Conservation (phyloP, 352 stramenopile genomes). For the Pythium aphanidermatum region DNA sequence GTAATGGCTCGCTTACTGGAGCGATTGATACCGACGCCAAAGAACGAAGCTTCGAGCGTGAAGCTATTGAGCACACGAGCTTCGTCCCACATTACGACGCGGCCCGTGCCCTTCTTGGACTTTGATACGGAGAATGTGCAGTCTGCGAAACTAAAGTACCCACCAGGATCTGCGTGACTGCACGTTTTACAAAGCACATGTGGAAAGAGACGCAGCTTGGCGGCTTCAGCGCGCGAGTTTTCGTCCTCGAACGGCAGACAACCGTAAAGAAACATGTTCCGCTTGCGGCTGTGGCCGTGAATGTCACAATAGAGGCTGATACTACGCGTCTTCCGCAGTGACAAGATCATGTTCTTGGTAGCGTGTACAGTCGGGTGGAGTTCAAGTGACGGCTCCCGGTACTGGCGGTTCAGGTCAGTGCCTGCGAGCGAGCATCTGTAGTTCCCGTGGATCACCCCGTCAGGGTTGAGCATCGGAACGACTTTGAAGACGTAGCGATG, state of each 20-base stretch:
- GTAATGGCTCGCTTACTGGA: not conserved
- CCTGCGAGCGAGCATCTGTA: constrained; percentile 84
- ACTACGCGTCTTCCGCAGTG: constrained; percentile 30
- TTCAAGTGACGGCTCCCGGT: constrained; percentile 37
- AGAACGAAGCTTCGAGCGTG: constrained; percentile 77
- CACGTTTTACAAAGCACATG: constrained; percentile 62
- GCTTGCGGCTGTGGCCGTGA: constrained; percentile 85
- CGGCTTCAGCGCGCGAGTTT: constrained; percentile 35
- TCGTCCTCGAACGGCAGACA: constrained; percentile 40
- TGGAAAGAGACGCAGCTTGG: constrained; percentile 56
- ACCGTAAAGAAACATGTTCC: constrained; percentile 88
- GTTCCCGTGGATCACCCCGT: constrained; percentile 91
- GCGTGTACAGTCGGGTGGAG: constrained; percentile 73
- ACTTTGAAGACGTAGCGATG: constrained; percentile 87
- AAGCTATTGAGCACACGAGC: constrained; percentile 67
- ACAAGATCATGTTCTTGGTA: constrained; percentile 69
- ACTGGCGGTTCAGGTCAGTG: constrained; percentile 85
- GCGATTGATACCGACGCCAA: constrained; percentile 34
- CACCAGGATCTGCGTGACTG: constrained; percentile 25
- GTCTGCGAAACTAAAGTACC: constrained; percentile 61
- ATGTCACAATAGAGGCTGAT: constrained; percentile 84
- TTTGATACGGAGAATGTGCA: constrained; percentile 64
- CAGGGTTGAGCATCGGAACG: constrained; percentile 92
- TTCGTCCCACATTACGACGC: constrained; percentile 62
- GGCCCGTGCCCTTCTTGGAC: constrained; percentile 55